phyloP scores from a whole-genome alignment of 495 filamentous ascomycete genomes.

The Hypomontagnella monticulosa region DNA sequence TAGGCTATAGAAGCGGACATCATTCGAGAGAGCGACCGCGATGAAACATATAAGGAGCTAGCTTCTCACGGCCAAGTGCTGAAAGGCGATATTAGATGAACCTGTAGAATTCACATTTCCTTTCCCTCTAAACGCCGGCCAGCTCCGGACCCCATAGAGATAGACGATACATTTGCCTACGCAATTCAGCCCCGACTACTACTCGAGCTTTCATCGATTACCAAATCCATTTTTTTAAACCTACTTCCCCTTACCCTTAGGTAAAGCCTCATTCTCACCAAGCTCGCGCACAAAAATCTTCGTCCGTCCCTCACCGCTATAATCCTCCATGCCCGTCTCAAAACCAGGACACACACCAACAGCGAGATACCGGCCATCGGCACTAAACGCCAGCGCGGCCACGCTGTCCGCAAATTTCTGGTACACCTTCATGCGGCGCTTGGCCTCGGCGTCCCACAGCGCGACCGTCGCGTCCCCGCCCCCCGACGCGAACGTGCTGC shows the following conservation, averaged over 20 bases:
- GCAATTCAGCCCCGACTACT: neutral
- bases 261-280: slow-evolving; percentile 85
- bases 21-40: no score
- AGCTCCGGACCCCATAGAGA: slow-evolving; percentile 26
- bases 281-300: slow-evolving; percentile 85
- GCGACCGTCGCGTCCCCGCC: slow-evolving; percentile 96
- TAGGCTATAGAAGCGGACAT: no score
- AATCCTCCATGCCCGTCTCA: slow-evolving; percentile 87
- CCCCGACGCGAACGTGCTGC: slow-evolving; percentile 86
- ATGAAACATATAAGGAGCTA: neutral
- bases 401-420: slow-evolving; percentile 83
- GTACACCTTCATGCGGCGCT: slow-evolving; percentile 90
- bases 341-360: slow-evolving; percentile 89
- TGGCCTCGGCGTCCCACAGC: slow-evolving; percentile 92
- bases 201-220: neutral
- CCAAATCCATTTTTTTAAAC: neutral
- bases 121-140: slow-evolving; percentile 33
- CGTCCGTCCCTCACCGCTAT: slow-evolving; percentile 71
- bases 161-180: slow-evolving; percentile 13
- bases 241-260: slow-evolving; percentile 73
- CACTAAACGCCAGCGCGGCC: slow-evolving; percentile 77
- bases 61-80: neutral
- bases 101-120: slow-evolving; percentile 22
- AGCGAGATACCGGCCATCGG: slow-evolving; percentile 83
- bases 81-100: neutral